Evolutionary conservation across 1,139 yeast genomes (phyloP), one percentile per base, ranked within the genome.

Genomic region (Suhomyces chickasaworum): DNA sequence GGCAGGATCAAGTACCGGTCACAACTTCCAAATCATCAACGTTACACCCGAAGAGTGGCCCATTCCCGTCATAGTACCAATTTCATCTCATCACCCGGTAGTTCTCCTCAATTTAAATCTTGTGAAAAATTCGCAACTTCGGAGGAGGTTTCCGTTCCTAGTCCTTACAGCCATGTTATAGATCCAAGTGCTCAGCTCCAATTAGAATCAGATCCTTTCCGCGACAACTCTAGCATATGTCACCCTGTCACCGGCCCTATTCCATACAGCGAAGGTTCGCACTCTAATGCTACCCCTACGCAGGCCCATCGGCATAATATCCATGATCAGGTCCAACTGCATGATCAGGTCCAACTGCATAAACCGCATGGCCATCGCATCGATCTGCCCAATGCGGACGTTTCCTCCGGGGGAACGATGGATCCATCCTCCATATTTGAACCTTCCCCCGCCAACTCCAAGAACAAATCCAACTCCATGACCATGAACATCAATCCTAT

Each of bases 1-100:
- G 32, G 32, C 32, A 37, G 9, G 22, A 25, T 23, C 31, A 37
- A 37, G 39, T 37, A 37, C 23, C 39, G 39, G 21, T 37, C 39
- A 9, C 39, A 37, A 23, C 39, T 37, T 23, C 7, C 36, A 17
- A 13, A 17, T 9, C 17, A 29, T 17, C 32, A 29, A 8, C 7
- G 32, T 4, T 29, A 29, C 17, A 13, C 32, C 32, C 32, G 32
- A 7, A 29, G 32, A 29, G 32, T 10, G 12, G 32, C 17, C 13
- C 13, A 4, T 13, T 13, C 12, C 6, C 29, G 29, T 25, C 29
- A 25, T 25, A 13, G 6, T n/a, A n/a, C n/a, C n/a, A n/a, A n/a
- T 13, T 12, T 7, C 29, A 8, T 10, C 29, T 4, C 7, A 10
- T 25, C 29, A 2, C n/a, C 29, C 12, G 12, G 29, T 10, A 13